Conservation (phyloP, 768 basidiomycete species). For the Calocybe indica region DNA sequence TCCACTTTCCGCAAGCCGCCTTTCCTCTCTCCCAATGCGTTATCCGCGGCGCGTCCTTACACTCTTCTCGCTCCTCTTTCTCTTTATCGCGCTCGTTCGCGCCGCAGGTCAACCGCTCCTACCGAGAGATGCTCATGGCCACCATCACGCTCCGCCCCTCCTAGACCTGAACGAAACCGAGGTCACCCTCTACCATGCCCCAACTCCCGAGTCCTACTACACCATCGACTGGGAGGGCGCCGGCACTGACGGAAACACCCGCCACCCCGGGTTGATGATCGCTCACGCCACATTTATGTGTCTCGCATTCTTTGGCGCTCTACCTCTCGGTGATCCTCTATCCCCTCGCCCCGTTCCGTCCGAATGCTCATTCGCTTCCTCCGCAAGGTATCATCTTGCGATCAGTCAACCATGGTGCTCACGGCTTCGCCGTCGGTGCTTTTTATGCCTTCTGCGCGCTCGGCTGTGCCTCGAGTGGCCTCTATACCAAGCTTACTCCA, state of each 20-base stretch:
- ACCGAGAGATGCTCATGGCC: constrained; percentile 33
- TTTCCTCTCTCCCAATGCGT: constrained; percentile 14
- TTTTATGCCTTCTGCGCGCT: constrained; percentile 61
- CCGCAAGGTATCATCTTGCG: constrained; percentile 73
- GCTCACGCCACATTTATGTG: constrained; percentile 71
- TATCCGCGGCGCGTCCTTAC: constrained; percentile 32
- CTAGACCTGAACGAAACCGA: constrained; percentile 76
- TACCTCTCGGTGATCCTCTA: constrained; percentile 60
- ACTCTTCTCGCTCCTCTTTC: constrained; percentile 6
- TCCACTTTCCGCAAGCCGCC: no score
- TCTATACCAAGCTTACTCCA: constrained; percentile 77
- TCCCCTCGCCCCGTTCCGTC: background rate
- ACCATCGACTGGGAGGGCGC: constrained; percentile 66
- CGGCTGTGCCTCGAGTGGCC: constrained; percentile 59
- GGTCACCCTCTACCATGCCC: constrained; percentile 54
- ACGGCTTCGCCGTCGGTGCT: constrained; percentile 46
- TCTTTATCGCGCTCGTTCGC: background rate
- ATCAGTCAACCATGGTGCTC: constrained; percentile 65
- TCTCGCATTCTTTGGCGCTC: constrained; percentile 74
- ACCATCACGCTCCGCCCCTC: constrained; percentile 48
- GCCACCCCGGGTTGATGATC: constrained; percentile 66
- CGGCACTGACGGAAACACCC: constrained; percentile 28
- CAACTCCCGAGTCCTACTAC: constrained; percentile 79
- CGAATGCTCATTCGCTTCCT: constrained; percentile 2
- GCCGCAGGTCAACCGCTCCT: constrained; percentile 3